Evolutionary conservation across 2,329 filamentous ascomycete genomes (phyloP).

Genomic region (Blastomyces gilchristii): DNA sequence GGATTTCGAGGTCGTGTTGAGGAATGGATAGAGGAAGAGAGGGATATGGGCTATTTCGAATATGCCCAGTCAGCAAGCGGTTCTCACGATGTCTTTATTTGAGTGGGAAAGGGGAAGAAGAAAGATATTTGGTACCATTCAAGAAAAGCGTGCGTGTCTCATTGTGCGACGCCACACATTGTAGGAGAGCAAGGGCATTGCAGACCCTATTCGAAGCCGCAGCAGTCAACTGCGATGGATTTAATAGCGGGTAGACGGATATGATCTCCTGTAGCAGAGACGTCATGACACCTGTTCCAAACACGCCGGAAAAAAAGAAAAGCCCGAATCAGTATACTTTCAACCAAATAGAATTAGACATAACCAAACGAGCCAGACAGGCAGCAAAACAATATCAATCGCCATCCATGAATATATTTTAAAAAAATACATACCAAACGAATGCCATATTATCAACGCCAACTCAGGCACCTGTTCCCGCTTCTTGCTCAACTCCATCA

Average conservation of each 20-base stretch:
- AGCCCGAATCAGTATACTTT: neutral
- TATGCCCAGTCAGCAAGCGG: neutral
- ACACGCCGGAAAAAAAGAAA: constrained; percentile 9
- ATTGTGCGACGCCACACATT: constrained; percentile 95
- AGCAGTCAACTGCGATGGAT: constrained; percentile 91
- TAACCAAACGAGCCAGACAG: no score
- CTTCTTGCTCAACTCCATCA: constrained; percentile 97
- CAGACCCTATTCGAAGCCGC: constrained; percentile 96
- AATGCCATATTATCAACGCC: constrained; percentile 94
- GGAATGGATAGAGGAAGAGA: constrained; percentile 92
- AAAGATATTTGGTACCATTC: constrained; percentile 52
- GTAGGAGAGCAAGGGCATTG: constrained; percentile 87
- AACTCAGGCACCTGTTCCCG: constrained; percentile 94
- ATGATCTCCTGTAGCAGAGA: constrained; percentile 97
- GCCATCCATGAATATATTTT: no score
- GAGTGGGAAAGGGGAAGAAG: neutral
- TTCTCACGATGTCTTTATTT: neutral
- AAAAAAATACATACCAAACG: constrained; percentile 59
- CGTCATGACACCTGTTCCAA: constrained; percentile 78
- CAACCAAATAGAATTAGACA: no score
- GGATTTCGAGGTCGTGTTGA: constrained; percentile 97
- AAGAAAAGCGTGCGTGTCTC: constrained; percentile 90
- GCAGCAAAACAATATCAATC: no score
- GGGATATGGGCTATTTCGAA: constrained; percentile 71
- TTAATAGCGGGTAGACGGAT: constrained; percentile 92